These are phyloP conservation scores for Cystobasidium onofrii DNA, from an alignment of 768 basidiomycete species.

Conservation along the genomic window DNA sequence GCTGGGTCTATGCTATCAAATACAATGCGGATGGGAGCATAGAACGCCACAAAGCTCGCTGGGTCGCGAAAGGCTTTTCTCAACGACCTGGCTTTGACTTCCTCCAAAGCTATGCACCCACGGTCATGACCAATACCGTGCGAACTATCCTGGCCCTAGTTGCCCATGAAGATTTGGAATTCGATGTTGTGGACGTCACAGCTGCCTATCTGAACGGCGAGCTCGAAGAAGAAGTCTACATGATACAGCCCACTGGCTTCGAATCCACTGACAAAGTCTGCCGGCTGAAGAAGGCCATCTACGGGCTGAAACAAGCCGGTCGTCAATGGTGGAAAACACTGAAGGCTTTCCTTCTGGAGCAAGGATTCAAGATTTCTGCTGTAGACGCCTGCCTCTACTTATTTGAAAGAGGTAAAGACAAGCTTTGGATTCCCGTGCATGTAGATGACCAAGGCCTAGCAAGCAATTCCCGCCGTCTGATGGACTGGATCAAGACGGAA, in stretches of 20 bases:
- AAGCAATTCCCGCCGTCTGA: too few species aligned
- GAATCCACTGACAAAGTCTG: not conserved
- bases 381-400: too few species aligned
- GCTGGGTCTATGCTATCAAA: too few species aligned
- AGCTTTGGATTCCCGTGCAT: too few species aligned
- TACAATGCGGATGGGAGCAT: not conserved
- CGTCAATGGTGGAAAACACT: too few species aligned
- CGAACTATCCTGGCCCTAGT: not conserved
- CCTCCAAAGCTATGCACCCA: not conserved
- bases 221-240: not conserved
- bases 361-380: too few species aligned
- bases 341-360: too few species aligned
- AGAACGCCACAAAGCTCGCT: not conserved
- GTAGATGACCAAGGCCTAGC: too few species aligned
- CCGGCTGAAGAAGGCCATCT: not conserved
- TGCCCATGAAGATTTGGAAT: not conserved
- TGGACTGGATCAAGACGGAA: too few species aligned
- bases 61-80: constrained; percentile 8
- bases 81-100: constrained; percentile 19
- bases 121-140: not conserved
- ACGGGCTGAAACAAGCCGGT: constrained; percentile 21
- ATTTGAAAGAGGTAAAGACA: too few species aligned
- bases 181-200: constrained; percentile 4
- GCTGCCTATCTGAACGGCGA: constrained; percentile 6
- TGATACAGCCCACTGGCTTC: not conserved